Percentiles rank a stretch among this genome's conserved stretches.
phyloP scores from a whole-genome alignment of 2,329 filamentous ascomycete genomes.

The Tolypocladium pustulatum region DNA sequence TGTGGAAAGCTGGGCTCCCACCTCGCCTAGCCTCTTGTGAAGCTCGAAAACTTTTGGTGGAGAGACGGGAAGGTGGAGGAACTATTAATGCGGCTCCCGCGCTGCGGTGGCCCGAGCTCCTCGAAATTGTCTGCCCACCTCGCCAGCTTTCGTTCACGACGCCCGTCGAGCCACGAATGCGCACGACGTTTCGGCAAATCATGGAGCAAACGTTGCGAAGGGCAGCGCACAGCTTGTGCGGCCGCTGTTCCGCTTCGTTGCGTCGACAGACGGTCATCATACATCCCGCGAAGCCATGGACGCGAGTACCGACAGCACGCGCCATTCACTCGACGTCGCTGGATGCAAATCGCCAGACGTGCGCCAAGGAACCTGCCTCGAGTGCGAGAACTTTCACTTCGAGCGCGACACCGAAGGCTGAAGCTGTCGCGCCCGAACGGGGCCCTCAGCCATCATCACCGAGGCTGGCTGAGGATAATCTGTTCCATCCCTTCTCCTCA shows the following conservation, averaged over 20 bases:
- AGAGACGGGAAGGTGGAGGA: conserved; percentile 18
- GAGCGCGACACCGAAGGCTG: conserved; percentile 12
- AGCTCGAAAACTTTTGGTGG: conserved; percentile 22
- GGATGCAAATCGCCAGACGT: conserved; percentile 7
- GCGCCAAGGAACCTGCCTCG: conserved; percentile 7
- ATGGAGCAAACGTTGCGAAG: conserved; percentile 31
- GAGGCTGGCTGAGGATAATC: conserved; percentile 59
- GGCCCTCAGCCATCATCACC: conserved; percentile 12
- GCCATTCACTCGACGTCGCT: conserved; percentile 15
- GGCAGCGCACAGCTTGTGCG: conserved; percentile 27
- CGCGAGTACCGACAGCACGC: conserved; percentile 15
- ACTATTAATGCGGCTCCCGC: conserved; percentile 24
- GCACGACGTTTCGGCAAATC: conserved; percentile 1
- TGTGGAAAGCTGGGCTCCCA: conserved; percentile 6
- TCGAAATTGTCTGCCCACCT: not conserved
- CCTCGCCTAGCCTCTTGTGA: conserved; percentile 6
- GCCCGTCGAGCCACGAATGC: not conserved
- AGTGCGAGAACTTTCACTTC: conserved; percentile 20
- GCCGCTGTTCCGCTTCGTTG: conserved; percentile 26
- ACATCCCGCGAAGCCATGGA: conserved; percentile 13
- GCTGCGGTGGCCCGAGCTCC: conserved; percentile 18
- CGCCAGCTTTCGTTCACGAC: not conserved
- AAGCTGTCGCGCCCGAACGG: conserved; percentile 15
- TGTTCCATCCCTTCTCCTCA: conserved; percentile 85
- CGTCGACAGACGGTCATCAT: conserved; percentile 16